Conservation (phyloP, 2,329 filamentous ascomycete genomes). For the Fusarium nisikadoi region DNA sequence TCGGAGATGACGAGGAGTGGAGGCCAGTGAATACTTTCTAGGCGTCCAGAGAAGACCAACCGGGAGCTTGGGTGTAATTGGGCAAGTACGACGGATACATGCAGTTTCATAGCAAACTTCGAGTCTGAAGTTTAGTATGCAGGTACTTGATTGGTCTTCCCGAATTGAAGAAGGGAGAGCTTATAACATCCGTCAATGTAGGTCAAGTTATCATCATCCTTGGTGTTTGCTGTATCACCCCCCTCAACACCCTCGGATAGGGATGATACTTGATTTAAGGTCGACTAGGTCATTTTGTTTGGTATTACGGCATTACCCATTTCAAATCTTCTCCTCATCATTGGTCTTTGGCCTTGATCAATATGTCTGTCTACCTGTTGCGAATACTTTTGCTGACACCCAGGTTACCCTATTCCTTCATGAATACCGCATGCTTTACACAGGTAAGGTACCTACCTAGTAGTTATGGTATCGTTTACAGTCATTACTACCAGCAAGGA, state of each 20-base stretch:
- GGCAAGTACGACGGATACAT: background rate
- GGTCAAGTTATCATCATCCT: background rate
- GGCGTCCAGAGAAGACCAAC: background rate
- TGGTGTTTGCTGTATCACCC: background rate
- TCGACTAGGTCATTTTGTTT: background rate
- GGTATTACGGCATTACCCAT: background rate
- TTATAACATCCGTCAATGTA: background rate
- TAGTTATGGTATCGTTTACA: background rate
- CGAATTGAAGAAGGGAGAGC: background rate
- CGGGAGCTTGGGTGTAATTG: background rate
- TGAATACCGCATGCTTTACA: background rate
- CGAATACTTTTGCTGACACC: background rate
- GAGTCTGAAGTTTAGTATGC: background rate
- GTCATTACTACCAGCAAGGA: too few species aligned
- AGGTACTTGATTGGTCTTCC: background rate
- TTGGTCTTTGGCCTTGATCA: background rate
- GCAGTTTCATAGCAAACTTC: background rate
- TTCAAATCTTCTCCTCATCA: background rate
- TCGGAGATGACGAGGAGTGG: background rate
- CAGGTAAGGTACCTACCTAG: too few species aligned
- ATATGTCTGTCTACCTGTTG: background rate
- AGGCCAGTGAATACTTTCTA: background rate
- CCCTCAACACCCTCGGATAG: background rate
- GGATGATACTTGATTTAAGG: background rate
- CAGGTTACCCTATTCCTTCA: background rate